Base-by-base conservation (phyloP, 1,139 yeast genomes). In the Yamadazyma jaroonii region DNA sequence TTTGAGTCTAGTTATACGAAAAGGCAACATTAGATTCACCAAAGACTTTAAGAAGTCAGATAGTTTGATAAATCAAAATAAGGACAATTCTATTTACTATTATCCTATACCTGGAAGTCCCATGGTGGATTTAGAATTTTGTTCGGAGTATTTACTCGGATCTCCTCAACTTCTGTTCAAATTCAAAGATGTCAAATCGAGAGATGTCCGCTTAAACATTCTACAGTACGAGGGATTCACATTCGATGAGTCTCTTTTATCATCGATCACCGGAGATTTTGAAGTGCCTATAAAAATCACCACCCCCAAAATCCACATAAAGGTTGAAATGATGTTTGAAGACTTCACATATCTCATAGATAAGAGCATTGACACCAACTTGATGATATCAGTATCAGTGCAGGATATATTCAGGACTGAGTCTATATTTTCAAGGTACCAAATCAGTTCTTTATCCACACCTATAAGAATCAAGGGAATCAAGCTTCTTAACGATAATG, bases 391-490 rank as follows among this genome's bases (percentile, higher is more conserved):
- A 1, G 90, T 85, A 1, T 77, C 86, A 2, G 94, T 85, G 2
- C 90, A 84, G 50, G 95, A 86, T 54, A 78, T 81, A 10, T 84
- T 84, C 61, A 76, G 75, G 41, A 54, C 72, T 1, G 59, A 72
- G 7, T 66, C 67, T 36, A 62, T 85, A 2, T 82, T 76, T 48
- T 81, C 90, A 3, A 81, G 79, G 46, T 85, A 83, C 51, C 78
- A 82, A 15, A 68, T 85, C 31, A 83, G 88, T 9, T 72, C 88
- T 3, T 67, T 82, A 2, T 70, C 71, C 24, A 47, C 69, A 0
- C 95, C 95, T 0, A 67, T 84, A 1, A 60, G 84, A 38, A 57
- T 86, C 4, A 45, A 70, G 5, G 53, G 64, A 3, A 78, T 77
- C 9, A 54, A 60, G 2, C 58, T 85, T 31, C 41, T 52, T 1